Percentiles rank a stretch among this genome's conserved stretches.
These are phyloP conservation scores for Fusarium tupiense DNA, from an alignment of 2,329 filamentous ascomycete species.

Conservation along the genomic window DNA sequence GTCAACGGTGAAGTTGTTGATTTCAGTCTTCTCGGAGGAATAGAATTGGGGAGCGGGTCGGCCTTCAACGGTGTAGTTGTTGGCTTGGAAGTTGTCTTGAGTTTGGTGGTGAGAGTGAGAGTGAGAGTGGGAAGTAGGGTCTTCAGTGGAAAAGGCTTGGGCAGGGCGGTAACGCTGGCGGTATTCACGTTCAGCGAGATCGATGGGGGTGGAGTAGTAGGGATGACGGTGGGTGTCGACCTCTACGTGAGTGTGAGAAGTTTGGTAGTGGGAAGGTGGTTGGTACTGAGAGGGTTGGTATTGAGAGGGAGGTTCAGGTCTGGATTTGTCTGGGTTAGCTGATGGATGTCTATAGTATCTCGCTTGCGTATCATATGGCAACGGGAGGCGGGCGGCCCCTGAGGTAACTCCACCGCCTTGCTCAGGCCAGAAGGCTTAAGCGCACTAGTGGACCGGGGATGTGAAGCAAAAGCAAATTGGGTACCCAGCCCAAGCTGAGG, in stretches of 20 bases:
- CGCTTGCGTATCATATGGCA: slow-evolving; percentile 47
- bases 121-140: slow-evolving; percentile 48
- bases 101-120: slow-evolving; percentile 47
- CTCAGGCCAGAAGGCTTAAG: slow-evolving; percentile 40
- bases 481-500: slow-evolving; percentile 38
- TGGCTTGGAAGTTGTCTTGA: slow-evolving; percentile 34
- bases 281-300: slow-evolving; percentile 53
- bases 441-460: slow-evolving; percentile 32
- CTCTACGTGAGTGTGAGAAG: slow-evolving; percentile 69
- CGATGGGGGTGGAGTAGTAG: slow-evolving; percentile 63
- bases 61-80: slow-evolving; percentile 41
- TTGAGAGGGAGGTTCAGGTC: slow-evolving; percentile 52
- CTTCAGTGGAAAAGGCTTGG: slow-evolving; percentile 49
- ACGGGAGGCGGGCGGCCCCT: slow-evolving; percentile 41
- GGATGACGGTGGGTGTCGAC: slow-evolving; percentile 64
- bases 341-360: slow-evolving; percentile 43
- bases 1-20: slow-evolving; percentile 46
- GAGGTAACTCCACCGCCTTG: slow-evolving; percentile 38
- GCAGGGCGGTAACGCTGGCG: slow-evolving; percentile 67
- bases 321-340: slow-evolving; percentile 46
- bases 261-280: slow-evolving; percentile 61
- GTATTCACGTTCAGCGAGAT: slow-evolving; percentile 73
- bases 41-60: slow-evolving; percentile 34
- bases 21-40: slow-evolving; percentile 38
- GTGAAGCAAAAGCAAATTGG: slow-evolving; percentile 40